Conservation (phyloP, 352 stramenopile species). For the Globisporangium megalacanthum region DNA sequence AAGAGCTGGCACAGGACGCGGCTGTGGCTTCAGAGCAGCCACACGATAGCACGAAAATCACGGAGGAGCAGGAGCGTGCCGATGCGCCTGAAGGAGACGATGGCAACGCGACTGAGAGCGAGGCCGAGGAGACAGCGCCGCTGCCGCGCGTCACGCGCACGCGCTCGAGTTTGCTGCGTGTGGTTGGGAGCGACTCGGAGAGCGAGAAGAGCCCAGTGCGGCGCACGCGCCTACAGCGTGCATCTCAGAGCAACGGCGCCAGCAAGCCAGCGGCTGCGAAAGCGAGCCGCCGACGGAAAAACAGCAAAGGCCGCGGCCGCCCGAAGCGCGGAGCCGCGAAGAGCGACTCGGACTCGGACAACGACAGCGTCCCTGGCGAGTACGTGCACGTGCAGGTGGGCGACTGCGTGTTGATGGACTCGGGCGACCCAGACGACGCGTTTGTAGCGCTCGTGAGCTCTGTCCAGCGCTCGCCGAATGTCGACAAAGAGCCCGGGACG, state of each 20-base stretch:
- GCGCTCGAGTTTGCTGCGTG: neutral
- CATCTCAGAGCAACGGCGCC: neutral
- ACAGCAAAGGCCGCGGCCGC: neutral
- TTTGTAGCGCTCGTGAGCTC: conserved; percentile 73
- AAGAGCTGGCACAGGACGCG: neutral
- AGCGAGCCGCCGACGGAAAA: neutral
- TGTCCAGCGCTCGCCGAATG: conserved; percentile 56
- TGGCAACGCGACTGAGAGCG: neutral
- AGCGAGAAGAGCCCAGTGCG: neutral
- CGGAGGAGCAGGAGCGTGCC: neutral
- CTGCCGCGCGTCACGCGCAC: neutral
- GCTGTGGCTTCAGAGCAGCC: neutral
- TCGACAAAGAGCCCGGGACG: conserved; percentile 30
- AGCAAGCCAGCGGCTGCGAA: neutral
- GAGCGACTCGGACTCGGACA: conserved; percentile 9
- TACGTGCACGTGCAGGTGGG: conserved; percentile 66
- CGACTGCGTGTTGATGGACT: conserved; percentile 78
- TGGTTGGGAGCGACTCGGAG: neutral
- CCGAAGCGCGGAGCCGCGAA: neutral
- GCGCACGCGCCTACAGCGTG: neutral
- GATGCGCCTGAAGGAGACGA: neutral
- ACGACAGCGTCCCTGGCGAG: conserved; percentile 41
- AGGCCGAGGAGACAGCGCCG: neutral
- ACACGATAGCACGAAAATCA: neutral
- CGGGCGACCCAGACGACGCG: conserved; percentile 50